phyloP scores from a whole-genome alignment of 306 rosid species.

The Vigna radiata region DNA sequence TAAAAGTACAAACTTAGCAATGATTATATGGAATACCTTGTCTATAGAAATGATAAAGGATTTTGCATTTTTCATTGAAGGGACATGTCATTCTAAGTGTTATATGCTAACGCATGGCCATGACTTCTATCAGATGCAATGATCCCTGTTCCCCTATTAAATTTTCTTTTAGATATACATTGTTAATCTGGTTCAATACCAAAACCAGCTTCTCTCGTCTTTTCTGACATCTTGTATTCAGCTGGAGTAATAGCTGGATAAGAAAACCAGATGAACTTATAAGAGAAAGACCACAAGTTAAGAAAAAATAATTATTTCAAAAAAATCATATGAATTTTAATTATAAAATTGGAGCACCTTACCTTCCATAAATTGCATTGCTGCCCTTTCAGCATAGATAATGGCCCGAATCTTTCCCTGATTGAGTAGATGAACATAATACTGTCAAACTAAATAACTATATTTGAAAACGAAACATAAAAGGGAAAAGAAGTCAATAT shows the following conservation, averaged over 20 bases:
- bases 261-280: slow-evolving; percentile 38
- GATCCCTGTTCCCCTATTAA: no score
- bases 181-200: slow-evolving; percentile 82
- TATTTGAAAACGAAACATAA: neutral
- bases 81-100: no score
- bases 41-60: neutral
- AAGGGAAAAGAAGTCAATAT: neutral
- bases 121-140: no score
- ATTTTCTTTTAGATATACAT: no score
- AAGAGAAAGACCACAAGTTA: slow-evolving; percentile 25
- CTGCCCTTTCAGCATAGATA: slow-evolving; percentile 66
- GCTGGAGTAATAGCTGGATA: slow-evolving; percentile 58
- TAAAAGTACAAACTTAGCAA: slow-evolving; percentile 1
- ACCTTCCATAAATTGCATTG: slow-evolving; percentile 72
- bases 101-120: no score
- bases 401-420: slow-evolving; percentile 64
- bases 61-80: no score
- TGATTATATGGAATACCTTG: neutral
- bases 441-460: slow-evolving; percentile 32
- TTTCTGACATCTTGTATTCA: slow-evolving; percentile 66
- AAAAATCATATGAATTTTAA: slow-evolving; percentile 7
- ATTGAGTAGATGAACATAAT: slow-evolving; percentile 52
- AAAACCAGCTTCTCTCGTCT: slow-evolving; percentile 69
- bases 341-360: slow-evolving; percentile 34
- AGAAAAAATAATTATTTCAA: slow-evolving; percentile 28